phyloP scores from a whole-genome alignment of 257 asterid genomes.

The Nicotiana tomentosiformis region DNA sequence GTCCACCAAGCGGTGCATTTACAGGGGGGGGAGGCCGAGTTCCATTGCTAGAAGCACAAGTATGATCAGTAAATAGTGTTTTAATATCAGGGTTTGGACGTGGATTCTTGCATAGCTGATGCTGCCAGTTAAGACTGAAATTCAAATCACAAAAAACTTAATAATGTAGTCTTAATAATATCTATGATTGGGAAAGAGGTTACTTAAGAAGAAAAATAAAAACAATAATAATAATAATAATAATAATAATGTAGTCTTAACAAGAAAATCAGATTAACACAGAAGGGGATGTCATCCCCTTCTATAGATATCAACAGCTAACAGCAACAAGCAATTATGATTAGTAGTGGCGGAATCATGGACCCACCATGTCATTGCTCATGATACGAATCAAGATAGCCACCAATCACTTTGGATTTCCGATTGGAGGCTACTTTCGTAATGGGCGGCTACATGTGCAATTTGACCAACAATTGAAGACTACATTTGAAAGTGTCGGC shows the following conservation, averaged over 20 bases:
- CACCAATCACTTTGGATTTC: too few relatives aligned
- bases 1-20: slow-evolving; percentile 57
- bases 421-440: too few relatives aligned
- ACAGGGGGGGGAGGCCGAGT: slow-evolving; percentile 64
- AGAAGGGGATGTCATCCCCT: neutral
- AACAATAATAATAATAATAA: too few relatives aligned
- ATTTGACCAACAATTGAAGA: too few relatives aligned
- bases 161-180: slow-evolving; percentile 6
- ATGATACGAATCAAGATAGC: too few relatives aligned
- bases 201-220: too few relatives aligned
- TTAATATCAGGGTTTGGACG: slow-evolving; percentile 92
- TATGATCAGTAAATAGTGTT: slow-evolving; percentile 83
- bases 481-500: too few relatives aligned
- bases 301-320: neutral
- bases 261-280: slow-evolving; percentile 1
- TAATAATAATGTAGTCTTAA: slow-evolving; percentile 1
- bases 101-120: slow-evolving; percentile 96
- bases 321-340: neutral
- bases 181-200: too few relatives aligned
- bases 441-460: too few relatives aligned
- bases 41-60: slow-evolving; percentile 76
- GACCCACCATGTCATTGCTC: neutral
- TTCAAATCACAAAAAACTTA: slow-evolving; percentile 18
- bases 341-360: slow-evolving; percentile 1
- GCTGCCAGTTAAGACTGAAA: slow-evolving; percentile 96